Evolutionary conservation across 2,329 filamentous ascomycete genomes (phyloP), one percentile per base, ranked within the genome.

Genomic region (Penicillium sclerotigenum): DNA sequence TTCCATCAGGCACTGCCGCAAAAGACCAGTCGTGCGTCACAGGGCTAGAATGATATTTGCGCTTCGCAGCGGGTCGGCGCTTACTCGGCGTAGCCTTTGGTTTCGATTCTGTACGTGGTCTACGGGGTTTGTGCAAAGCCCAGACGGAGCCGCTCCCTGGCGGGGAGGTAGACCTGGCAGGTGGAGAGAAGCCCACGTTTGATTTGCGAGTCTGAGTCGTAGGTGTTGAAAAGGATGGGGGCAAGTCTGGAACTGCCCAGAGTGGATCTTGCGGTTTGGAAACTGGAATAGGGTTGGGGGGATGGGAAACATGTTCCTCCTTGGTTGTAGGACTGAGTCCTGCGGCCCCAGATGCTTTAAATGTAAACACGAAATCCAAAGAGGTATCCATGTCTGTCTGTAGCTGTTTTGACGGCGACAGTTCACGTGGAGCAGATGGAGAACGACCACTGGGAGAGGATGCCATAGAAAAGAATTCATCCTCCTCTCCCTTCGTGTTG

Each of bases 1-100:
- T 70, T 48, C 64, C 67, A 41, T 72, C 71, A n/a, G 65, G 60
- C 11, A 64, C 56, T 37, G 66, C 58, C 37, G 72, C 70, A 54
- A 75, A 75, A 41, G 68, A 73, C 72, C 71, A 75, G 61, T 74
- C 71, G 52, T 60, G 66, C 38, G 63, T 55, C 40, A 65, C 64
- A 29, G 70, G 63, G 47, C 67, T 73, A 11, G 65, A 69, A 52
- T 66, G 65, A 33, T 61, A 54, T 36, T 68, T 71, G 26, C 58
- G 60, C 29, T 66, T 69, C 57, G 61, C 56, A 33, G 52, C 48
- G 50, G 63, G 47, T 28, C 48, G 56, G 49, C 41, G 46, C 52
- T 59, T 54, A 9, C 56, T 66, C 55, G 52, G 59, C 20, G 59
- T 63, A 55, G 65, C 38, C 59, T 62, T 57, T 29, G 58, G 50